phyloP scores from a whole-genome alignment of 2,329 filamentous ascomycete genomes.

The Curvularia verruculosa region DNA sequence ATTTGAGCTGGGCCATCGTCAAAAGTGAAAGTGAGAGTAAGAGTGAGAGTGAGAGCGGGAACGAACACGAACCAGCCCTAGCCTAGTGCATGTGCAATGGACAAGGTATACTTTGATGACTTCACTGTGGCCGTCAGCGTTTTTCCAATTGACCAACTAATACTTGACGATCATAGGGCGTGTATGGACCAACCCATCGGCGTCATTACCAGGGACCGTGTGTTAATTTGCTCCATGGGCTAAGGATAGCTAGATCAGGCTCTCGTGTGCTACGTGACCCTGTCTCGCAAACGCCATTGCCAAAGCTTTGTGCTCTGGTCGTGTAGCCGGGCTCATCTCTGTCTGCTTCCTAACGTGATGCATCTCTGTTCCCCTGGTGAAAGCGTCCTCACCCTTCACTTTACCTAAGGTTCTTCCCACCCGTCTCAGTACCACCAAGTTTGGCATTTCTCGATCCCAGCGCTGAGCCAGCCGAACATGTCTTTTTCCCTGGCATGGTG shows the following conservation, averaged over 20 bases:
- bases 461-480: constrained; percentile 20
- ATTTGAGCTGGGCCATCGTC: background rate
- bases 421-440: background rate
- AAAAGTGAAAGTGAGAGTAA: background rate
- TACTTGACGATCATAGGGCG: background rate
- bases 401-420: constrained; percentile 10
- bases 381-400: constrained; percentile 11
- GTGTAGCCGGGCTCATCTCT: constrained; percentile 9
- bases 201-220: background rate
- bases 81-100: constrained; percentile 5
- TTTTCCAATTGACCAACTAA: constrained; percentile 1
- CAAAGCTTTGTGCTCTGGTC: constrained; percentile 13
- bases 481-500: constrained; percentile 23
- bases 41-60: background rate
- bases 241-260: constrained; percentile 8
- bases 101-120: constrained; percentile 13
- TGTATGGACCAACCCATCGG: background rate
- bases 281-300: constrained; percentile 9
- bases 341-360: background rate
- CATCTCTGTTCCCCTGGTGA: background rate
- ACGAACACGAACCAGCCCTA: background rate
- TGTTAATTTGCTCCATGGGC: constrained; percentile 10
- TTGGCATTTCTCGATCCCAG: constrained; percentile 7
- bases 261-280: background rate
- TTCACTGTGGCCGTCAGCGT: constrained; percentile 11